Evolutionary conservation across 2,329 filamentous ascomycete species (phyloP).

Genomic region (Byssoonygena ceratinophila): DNA sequence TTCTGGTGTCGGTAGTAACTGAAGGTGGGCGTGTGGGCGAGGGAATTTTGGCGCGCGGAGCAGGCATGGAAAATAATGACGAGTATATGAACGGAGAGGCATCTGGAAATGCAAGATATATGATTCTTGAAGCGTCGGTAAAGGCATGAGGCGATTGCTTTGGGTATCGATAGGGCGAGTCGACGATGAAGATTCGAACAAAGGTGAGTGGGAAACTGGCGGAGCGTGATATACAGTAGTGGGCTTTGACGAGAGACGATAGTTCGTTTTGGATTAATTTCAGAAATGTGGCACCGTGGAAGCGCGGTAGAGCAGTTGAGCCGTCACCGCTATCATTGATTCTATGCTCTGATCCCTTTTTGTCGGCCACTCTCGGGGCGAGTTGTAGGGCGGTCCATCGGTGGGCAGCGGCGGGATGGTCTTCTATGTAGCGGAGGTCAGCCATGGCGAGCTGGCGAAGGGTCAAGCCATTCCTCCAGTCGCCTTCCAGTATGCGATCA

Average conservation of each 20-base stretch:
- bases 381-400: conserved; percentile 47
- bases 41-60: conserved; percentile 31
- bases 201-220: conserved; percentile 54
- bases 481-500: conserved; percentile 47
- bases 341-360: conserved; percentile 14
- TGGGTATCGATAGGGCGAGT: conserved; percentile 63
- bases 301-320: conserved; percentile 48
- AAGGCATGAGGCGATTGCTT: conserved; percentile 30
- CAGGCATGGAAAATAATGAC: conserved; percentile 38
- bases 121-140: conserved; percentile 56
- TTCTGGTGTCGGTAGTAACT: conserved; percentile 45
- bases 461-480: conserved; percentile 47
- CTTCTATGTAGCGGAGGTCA: conserved; percentile 45
- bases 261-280: conserved; percentile 63
- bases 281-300: conserved; percentile 72
- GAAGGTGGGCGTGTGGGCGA: conserved; percentile 5
- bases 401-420: conserved; percentile 39
- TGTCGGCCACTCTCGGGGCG: conserved; percentile 6
- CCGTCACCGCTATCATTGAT: conserved; percentile 23
- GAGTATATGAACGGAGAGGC: conserved; percentile 65
- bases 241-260: conserved; percentile 68
- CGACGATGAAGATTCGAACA: conserved; percentile 66
- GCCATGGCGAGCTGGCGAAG: conserved; percentile 47
- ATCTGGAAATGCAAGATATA: conserved; percentile 75
- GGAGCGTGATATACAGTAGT: conserved; percentile 70